Evolutionary conservation across 2,329 filamentous ascomycete genomes (phyloP), one percentile per base, ranked within the genome.

Genomic region (Scedosporium minutisporum): DNA sequence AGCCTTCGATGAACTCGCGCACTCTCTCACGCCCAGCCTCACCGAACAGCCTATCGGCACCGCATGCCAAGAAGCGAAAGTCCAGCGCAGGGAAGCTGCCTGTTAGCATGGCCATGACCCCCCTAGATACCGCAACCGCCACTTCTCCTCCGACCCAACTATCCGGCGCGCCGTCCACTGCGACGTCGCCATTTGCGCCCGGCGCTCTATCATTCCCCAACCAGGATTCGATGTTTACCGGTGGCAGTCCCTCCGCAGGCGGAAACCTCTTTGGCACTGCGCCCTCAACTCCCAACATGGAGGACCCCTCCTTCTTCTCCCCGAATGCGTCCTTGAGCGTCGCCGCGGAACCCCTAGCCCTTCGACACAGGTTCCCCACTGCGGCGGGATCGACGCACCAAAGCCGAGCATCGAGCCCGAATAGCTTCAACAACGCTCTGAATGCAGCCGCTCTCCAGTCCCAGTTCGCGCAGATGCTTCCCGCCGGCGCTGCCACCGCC

Each of bases 21-120:
- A n/a, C 48, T 33, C 72, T 90, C 3, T 95, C 91, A 3, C 82
- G 91, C 57, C 89, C 91, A 67, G 82, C 85, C 4, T 95, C 91
- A 1, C 90, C 91, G 1, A 82, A 76, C 58, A 84, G 81, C 14
- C 81, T 86, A 61, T 76, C 80, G 38, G 88, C 86, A 1, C 89
- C 89, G 1, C 80, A 80, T 41, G 82, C 85, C 53, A 96, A 96
- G 79, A 92, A 92, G 76, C 84, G 92, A 65, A 96, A 96, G 73
- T 86, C 88, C 5, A 92, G 87, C 71, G 82, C 82, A 48, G 83
- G 84, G 41, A 90, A 90, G 72, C 77, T 96, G 14, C 89, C 91
- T 0, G 86, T 83, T 18, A 87, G 84, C 16, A 75, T 96, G 67
- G 83, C 87, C 6, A 96, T 96, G 92, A 96, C 92, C 1, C 86